Evolutionary conservation across 106 monocot genomes (phyloP), one percentile per base, ranked within the genome.

Genomic region (Dendrobium catenatum): DNA sequence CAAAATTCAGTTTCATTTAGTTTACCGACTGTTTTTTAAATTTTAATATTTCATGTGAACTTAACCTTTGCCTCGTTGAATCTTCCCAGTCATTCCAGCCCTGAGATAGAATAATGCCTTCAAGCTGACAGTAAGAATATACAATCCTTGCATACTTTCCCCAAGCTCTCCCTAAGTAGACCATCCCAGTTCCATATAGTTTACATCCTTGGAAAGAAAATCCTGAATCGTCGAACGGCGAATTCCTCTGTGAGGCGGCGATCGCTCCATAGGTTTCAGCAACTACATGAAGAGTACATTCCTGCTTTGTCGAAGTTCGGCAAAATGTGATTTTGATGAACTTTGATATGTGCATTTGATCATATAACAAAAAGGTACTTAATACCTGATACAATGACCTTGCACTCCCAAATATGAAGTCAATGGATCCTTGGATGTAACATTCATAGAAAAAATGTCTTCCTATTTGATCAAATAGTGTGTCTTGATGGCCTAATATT

Each of bases 81-180:
- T 97, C 94, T 40, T 87, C 90, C 97, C 97, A 97, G 68, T 94
- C 94, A 75, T 61, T 86, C 97, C 97, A 97, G n/a, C 97, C 89
- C 79, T 94, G 81, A 11, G 92, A 90, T 22, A 85, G 67, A 27
- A 97, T 77, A 54, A 94, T 88, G 27, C 78, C 85, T 0, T 88
- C 88, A n/a, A 97, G 44, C 15, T 86, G 64, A 46, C 94, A 89
- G 68, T 72, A 89, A 75, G 92, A 90, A 64, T 92, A 97, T 10
- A 97, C 88, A 16, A 94, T 85, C 22, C 86, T 90, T 15, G 97
- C 87, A 73, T 86, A 92, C 37, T 59, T 77, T 22, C 97, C 97
- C 97, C 97, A 97, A 24, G 97, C 97, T 68, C 97, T 89, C 22
- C 97, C 97, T 49, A 97, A 61, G 68, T 90, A 97, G 26, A 92